phyloP scores from a whole-genome alignment of 2,329 filamentous ascomycete species.

The Hypoxylon sp. region DNA sequence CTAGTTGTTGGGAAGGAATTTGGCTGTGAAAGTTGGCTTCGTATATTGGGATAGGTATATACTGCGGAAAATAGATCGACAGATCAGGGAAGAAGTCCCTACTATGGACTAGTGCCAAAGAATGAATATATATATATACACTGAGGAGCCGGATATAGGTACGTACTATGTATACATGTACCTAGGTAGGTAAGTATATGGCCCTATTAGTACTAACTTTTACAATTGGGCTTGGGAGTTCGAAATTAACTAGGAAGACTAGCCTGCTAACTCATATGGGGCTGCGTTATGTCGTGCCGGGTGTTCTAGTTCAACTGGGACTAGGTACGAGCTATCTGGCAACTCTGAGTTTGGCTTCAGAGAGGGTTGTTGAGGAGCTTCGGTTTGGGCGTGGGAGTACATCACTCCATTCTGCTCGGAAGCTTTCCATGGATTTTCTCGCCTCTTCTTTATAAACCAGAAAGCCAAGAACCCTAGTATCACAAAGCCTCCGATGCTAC shows the following conservation, averaged over 20 bases:
- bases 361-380: neutral
- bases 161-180: neutral
- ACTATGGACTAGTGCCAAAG: too few relatives aligned
- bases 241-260: neutral
- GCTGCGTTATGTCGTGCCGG: neutral
- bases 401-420: neutral
- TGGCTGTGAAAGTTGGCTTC: too few relatives aligned
- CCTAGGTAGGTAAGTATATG: too few relatives aligned
- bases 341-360: neutral
- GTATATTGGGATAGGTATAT: too few relatives aligned
- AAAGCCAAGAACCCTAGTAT: neutral
- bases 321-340: neutral
- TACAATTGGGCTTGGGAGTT: neutral
- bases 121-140: too few relatives aligned
- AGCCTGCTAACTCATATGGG: neutral
- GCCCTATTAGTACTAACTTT: neutral
- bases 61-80: too few relatives aligned
- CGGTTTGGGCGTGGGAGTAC: neutral
- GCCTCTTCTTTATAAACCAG: neutral
- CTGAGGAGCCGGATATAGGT: too few relatives aligned
- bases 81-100: too few relatives aligned
- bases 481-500: neutral
- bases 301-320: slow-evolving; percentile 8
- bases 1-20: neutral
- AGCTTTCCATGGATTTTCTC: neutral